These are phyloP conservation scores for Rhizopus arrhizus DNA, from an alignment of 371 early-diverging fungal species.

Conservation along the genomic window DNA sequence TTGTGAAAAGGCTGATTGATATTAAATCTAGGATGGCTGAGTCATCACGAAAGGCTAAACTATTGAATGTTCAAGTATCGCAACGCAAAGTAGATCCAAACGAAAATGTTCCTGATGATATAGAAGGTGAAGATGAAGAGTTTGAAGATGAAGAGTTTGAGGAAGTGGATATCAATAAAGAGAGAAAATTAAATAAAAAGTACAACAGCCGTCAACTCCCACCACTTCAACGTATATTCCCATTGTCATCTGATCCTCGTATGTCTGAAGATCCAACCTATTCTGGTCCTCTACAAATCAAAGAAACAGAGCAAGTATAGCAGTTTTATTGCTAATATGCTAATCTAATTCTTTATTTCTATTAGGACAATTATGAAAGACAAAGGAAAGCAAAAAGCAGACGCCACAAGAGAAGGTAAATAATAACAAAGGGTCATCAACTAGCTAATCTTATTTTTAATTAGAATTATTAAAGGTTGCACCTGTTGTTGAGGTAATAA, in stretches of 20 bases:
- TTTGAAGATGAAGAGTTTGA: conserved; percentile 58
- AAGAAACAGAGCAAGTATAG: not conserved
- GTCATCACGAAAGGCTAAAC: conserved; percentile 50
- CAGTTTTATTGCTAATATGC: not conserved
- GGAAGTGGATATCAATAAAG: conserved; percentile 47
- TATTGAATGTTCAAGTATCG: conserved; percentile 47
- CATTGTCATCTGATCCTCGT: conserved; percentile 47
- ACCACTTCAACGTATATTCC: conserved; percentile 48
- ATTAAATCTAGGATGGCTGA: conserved; percentile 43
- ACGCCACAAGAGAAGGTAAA: conserved; percentile 35
- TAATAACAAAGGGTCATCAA: not conserved
- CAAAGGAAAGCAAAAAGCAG: conserved; percentile 34
- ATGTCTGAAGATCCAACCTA: conserved; percentile 57
- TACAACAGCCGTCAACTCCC: conserved; percentile 30
- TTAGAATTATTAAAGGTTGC: conserved; percentile 55
- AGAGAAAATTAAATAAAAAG: not conserved
- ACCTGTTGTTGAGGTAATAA: conserved; percentile 60
- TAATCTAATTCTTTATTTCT: not conserved
- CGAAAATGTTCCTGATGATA: conserved; percentile 11
- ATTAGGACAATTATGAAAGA: conserved; percentile 12
- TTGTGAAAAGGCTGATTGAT: conserved; percentile 45
- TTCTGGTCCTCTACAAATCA: conserved; percentile 17
- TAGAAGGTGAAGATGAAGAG: conserved; percentile 55
- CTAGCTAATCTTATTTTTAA: not conserved
- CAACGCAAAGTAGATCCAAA: not conserved